Conservation (phyloP, 108 stramenopile species). For the Cyclotella distinguenda region DNA sequence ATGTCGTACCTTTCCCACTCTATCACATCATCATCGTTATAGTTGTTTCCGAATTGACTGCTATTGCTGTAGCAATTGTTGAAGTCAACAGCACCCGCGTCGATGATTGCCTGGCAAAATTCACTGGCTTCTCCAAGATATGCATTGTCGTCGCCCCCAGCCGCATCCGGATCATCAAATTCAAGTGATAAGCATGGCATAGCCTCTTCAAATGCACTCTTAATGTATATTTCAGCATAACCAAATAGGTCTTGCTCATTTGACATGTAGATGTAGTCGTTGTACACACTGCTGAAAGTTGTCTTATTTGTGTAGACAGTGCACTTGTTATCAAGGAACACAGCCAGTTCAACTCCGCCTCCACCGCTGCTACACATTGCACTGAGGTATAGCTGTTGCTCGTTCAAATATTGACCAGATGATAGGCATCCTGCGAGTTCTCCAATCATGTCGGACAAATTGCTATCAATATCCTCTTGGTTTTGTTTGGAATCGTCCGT, state of each 20-base stretch:
- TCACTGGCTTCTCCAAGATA: slow-evolving; percentile 7
- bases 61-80: slow-evolving; percentile 22
- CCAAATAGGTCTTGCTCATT: not conserved
- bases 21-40: slow-evolving; percentile 16
- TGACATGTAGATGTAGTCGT: slow-evolving; percentile 14
- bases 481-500: slow-evolving; percentile 24
- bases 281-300: slow-evolving; percentile 14
- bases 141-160: slow-evolving; percentile 6
- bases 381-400: slow-evolving; percentile 43
- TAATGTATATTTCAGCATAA: slow-evolving; percentile 26
- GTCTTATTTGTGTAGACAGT: slow-evolving; percentile 44
- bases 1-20: slow-evolving; percentile 36
- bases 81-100: slow-evolving; percentile 26
- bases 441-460: slow-evolving; percentile 50
- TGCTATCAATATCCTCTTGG: slow-evolving; percentile 41
- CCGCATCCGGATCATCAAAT: slow-evolving; percentile 13
- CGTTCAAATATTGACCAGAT: slow-evolving; percentile 20
- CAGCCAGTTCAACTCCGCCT: slow-evolving; percentile 65
- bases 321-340: slow-evolving; percentile 71
- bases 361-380: slow-evolving; percentile 70
- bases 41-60: slow-evolving; percentile 5
- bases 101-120: slow-evolving; percentile 25
- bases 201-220: slow-evolving; percentile 16
- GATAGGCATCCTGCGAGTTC: slow-evolving; percentile 41
- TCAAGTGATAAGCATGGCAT: slow-evolving; percentile 11